Base-by-base conservation (phyloP, 1,284 basidiomycete species). In the Xanthoconium separans region DNA sequence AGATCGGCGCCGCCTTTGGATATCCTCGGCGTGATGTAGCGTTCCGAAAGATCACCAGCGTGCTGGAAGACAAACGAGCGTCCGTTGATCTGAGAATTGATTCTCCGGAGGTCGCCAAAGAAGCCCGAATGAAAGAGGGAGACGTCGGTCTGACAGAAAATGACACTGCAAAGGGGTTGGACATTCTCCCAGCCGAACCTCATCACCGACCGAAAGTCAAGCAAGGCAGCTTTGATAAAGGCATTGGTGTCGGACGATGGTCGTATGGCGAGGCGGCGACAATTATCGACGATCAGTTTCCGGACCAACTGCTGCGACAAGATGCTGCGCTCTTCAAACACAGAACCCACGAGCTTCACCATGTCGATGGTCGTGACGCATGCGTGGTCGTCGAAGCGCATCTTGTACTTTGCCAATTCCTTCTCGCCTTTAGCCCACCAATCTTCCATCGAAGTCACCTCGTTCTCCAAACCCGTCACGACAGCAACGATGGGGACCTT, bases 371-470 rank as follows among this genome's bases (percentile, higher is more conserved):
- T 70, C 11, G 70, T 69, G 29, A 69, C 64, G 51, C 66, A 71
- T 37, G 70, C 70, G 22, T 70, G 62, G n/a, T 54, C 61, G 22
- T 61, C 53, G 49, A 73, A 73, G 41, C 45, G 54, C 62, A 68
- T 62, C 43, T 66, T 68, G 49, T 58, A 55, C 49, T 44, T 61
- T 45, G 54, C 49, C n/a, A 69, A 42, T 16, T 69, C 66, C 50
- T 53, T 57, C 42, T 61, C 59, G 46, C 70, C 70, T 43, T 33
- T 57, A 1, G n/a, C 12, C 72, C 70, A 73, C 72, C 71, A 73
- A 33, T 58, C 50, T 3, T 69, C 63, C 71, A 73, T 73, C 4
- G 59, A 47, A n/a, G 0, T n/a, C 4, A 56, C 57, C 30, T 70
- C 60, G 36, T 72, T 61, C 56, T 71, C 72, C 42, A 71, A 51